Base-by-base conservation (phyloP, 805 yeast species). In the Spathaspora boniae region DNA sequence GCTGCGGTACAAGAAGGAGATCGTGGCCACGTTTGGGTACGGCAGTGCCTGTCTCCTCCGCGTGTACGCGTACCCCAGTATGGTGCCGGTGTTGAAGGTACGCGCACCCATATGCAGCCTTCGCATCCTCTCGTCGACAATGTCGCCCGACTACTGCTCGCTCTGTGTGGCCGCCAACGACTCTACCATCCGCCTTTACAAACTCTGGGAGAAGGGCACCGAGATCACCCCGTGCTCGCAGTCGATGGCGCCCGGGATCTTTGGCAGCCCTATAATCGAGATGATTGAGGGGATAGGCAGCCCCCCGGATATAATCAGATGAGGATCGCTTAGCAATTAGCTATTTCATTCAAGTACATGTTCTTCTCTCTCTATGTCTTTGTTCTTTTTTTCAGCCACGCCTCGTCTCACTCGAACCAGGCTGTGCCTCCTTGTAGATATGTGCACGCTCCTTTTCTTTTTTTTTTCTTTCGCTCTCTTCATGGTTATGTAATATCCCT, bases 1-100 rank as follows among this genome's bases (percentile, higher is more conserved):
- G 97, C 82, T 91, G 2, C 60, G 56, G 11, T 67, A 68, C 18
- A 66, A 68, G 37, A 76, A 74, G 40, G 86, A 88, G 48, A 56
- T 88, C 2, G 78, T 76, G 9, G 91, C 83, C 0, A 84, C 95
- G 0, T 88, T 80, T 62, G 97, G 97, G 0, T 87, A 81, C 53
- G 81, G 87, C 7, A 76, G 75, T 34, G 50, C 58, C 3, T 49
- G 58, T 2, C 54, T 85, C n/a, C 53, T 85, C 2, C 59, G 73
- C 1, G 76, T 81, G 0, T 86, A 76, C 53, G 59, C 80, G 2
- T 87, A 81, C 50, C 97, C 96, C 0, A 57, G 66, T 2, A 67
- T 85, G 73, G 54, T 58, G 9, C 55, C 70, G 3, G 44, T 72
- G 18, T 50, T 68, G 1, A 71, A 72, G 40, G 80, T 80, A 2